phyloP scores from a whole-genome alignment of 495 filamentous ascomycete genomes.

The Cercophora samala region DNA sequence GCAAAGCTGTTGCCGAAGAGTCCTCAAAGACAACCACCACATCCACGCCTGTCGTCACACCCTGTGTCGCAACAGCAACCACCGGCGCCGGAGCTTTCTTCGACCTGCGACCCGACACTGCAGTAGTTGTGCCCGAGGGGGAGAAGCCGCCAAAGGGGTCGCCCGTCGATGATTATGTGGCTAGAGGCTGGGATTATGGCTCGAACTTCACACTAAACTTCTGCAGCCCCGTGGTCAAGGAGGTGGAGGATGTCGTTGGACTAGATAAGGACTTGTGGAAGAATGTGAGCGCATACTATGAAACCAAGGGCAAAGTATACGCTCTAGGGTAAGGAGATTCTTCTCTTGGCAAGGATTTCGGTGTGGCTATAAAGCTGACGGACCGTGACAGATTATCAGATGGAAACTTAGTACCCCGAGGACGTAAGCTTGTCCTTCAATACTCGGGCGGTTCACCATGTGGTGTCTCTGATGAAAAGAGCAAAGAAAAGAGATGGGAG shows the following conservation, averaged over 20 bases:
- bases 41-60: conserved; percentile 42
- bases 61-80: conserved; percentile 77
- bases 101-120: conserved; percentile 75
- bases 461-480: conserved; percentile 30
- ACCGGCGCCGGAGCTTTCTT: conserved; percentile 82
- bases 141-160: conserved; percentile 56
- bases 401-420: conserved; percentile 67
- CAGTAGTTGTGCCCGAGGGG: conserved; percentile 50
- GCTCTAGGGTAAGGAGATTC: conserved; percentile 68
- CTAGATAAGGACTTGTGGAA: conserved; percentile 61
- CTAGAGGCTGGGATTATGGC: conserved; percentile 77
- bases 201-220: conserved; percentile 96
- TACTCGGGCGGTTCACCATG: conserved; percentile 90
- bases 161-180: conserved; percentile 69
- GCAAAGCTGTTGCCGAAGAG: conserved; percentile 22
- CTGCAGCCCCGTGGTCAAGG: conserved; percentile 80
- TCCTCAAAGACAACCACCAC: conserved; percentile 18
- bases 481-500: conserved; percentile 24
- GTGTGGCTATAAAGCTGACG: conserved; percentile 14
- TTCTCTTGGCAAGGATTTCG: neutral
- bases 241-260: conserved; percentile 65
- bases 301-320: conserved; percentile 66
- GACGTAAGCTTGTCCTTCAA: conserved; percentile 86
- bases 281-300: conserved; percentile 92
- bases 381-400: conserved; percentile 59